Base-by-base conservation (phyloP, 306 rosid genomes). In the Nissolia schottii region DNA sequence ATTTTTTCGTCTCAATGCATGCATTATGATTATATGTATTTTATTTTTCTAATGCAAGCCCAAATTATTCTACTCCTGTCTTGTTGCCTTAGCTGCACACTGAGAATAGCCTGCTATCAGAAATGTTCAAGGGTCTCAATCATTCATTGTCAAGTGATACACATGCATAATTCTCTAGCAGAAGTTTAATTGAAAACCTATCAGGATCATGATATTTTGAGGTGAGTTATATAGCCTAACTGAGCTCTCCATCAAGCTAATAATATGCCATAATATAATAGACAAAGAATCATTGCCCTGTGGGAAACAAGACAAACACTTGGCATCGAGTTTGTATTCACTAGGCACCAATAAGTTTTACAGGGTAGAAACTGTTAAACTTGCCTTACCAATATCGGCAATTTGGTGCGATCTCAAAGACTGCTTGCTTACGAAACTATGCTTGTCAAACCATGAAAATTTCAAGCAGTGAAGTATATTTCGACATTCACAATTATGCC, bases 401-500 rank as follows among this genome's bases (percentile, higher is more conserved):
- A 57, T 57, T 29, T 3, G 28, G 74, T 49, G 49, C 62, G 48
- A 70, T 45, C 18, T 29, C 4, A 16, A 24, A 32, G 73, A 71
- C 15, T 37, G 49, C 32, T 61, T 37, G 49, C 32, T 61, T 22
- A 28, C 25, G 56, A 14, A 43, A 32, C 55, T 28, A 22, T 48
- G 72, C 64, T 31, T 71, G 55, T 13, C 20, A 73, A 75, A 73
- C 60, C 46, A 18, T 35, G 7, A 22, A 41, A 32, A 19, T 19
- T 56, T 73, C 69, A 37, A 13, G 81, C 40, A 46, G 41, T 54
- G 16, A 60, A 60, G 65, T 49, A 77, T 54, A 53, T 25, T 51
- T 14, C 46, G 71, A 74, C 35, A 70, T 34, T 53, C 66, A 35
- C 69, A 58, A 46, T 82, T 73, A 93, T 23, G 96, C 90, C 78